Percentiles rank a stretch among this genome's conserved stretches.
Evolutionary conservation across 371 early-diverging fungal species (phyloP).

Genomic region (Zychaea mexicana): DNA sequence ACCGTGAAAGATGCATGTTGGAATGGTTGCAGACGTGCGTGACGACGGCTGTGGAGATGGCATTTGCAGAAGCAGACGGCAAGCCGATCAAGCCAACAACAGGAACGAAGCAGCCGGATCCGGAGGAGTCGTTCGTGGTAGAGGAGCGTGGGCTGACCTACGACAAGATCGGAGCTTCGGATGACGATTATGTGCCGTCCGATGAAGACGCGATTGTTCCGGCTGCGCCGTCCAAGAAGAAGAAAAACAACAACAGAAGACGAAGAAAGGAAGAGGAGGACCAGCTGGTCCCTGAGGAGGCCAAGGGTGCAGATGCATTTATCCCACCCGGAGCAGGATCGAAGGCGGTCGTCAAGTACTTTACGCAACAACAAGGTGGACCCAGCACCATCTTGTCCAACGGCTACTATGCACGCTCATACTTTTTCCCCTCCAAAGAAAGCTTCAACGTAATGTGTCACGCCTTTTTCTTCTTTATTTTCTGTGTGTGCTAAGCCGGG

Average conservation of each 20-base stretch:
- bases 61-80: constrained; percentile 13
- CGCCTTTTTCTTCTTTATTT: neutral
- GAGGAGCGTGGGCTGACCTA: neutral
- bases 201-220: constrained; percentile 22
- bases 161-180: constrained; percentile 21
- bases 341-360: constrained; percentile 29
- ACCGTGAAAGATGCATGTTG: constrained; percentile 34
- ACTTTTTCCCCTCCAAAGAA: constrained; percentile 69
- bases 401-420: constrained; percentile 45
- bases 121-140: neutral
- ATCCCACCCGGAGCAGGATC: constrained; percentile 35
- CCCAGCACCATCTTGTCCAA: constrained; percentile 16
- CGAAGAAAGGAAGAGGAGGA: neutral
- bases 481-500: neutral
- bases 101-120: constrained; percentile 8
- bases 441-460: constrained; percentile 48
- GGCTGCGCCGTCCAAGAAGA: neutral
- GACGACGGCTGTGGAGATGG: constrained; percentile 30
- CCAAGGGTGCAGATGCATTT: neutral
- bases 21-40: constrained; percentile 48
- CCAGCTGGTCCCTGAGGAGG: constrained; percentile 10
- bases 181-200: constrained; percentile 41
- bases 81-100: neutral
- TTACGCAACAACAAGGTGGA: constrained; percentile 9
- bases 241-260: neutral